Evolutionary conservation across 352 stramenopile species (phyloP).

Genomic region (Globisporangium megalacanthum): DNA sequence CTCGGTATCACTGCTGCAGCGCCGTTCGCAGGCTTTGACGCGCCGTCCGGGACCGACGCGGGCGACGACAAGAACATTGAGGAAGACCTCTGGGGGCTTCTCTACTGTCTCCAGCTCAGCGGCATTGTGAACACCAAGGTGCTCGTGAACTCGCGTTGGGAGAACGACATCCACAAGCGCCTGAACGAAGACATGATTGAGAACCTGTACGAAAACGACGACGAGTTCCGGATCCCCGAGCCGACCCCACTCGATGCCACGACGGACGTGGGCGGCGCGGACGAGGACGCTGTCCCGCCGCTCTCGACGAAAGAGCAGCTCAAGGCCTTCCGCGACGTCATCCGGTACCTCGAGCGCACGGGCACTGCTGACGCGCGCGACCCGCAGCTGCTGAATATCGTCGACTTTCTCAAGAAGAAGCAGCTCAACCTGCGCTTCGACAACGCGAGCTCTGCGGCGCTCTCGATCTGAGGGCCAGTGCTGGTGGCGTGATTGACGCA

Average conservation of each 20-base stretch:
- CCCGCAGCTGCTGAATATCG: constrained; percentile 66
- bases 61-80: constrained; percentile 82
- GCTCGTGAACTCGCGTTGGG: constrained; percentile 83
- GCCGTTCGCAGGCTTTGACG: constrained; percentile 57
- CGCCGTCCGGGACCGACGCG: constrained; percentile 27
- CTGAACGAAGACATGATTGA: constrained; percentile 88
- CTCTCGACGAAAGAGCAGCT: constrained; percentile 75
- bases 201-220: constrained; percentile 72
- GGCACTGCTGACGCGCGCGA: constrained; percentile 58
- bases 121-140: constrained; percentile 85
- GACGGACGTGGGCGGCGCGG: constrained; percentile 12
- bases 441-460: constrained; percentile 75
- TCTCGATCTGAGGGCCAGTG: constrained; percentile 59
- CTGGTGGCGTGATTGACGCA: background rate
- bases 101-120: constrained; percentile 83
- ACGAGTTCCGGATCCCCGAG: constrained; percentile 78
- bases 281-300: constrained; percentile 36
- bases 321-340: constrained; percentile 83
- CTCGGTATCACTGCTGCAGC: constrained; percentile 37
- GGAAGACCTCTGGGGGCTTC: constrained; percentile 78
- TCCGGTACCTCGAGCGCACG: constrained; percentile 78
- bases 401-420: constrained; percentile 88
- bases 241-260: constrained; percentile 25
- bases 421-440: constrained; percentile 83
- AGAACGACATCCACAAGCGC: constrained; percentile 87